Evolutionary conservation across 768 basidiomycete species (phyloP).

Genomic region (Tricholoma sp.): DNA sequence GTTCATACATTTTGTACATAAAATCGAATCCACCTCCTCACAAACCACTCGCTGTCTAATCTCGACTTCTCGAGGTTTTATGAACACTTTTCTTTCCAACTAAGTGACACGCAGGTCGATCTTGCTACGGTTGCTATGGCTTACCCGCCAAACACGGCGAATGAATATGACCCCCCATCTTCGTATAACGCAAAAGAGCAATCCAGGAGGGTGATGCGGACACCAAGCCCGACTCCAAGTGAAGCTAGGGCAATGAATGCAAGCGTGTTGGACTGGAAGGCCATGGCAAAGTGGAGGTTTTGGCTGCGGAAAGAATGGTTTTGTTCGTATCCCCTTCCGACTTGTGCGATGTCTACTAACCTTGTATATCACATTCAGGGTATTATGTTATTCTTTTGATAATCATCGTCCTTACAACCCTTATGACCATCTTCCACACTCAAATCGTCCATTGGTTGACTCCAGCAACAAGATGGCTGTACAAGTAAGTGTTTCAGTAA

Average conservation of each 20-base stretch:
- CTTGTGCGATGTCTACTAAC: background rate
- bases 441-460: conserved; percentile 70
- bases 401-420: conserved; percentile 41
- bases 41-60: background rate
- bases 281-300: conserved; percentile 40
- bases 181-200: conserved; percentile 15
- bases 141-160: background rate
- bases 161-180: conserved; percentile 3
- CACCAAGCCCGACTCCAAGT: conserved; percentile 64
- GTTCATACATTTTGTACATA: background rate
- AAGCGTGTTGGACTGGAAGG: conserved; percentile 41
- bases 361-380: conserved; percentile 23
- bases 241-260: conserved; percentile 42
- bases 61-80: background rate
- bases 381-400: conserved; percentile 49
- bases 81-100: background rate
- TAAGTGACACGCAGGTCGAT: background rate
- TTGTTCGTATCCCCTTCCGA: conserved; percentile 32
- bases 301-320: conserved; percentile 53
- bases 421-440: conserved; percentile 59
- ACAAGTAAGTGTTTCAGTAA: conserved; percentile 37
- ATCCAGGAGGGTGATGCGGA: conserved; percentile 26
- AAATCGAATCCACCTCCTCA: background rate
- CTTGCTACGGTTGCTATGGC: background rate
- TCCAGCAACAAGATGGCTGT: conserved; percentile 62